Base-by-base conservation (phyloP, 352 stramenopile genomes). In the Globisporangium spinosum region DNA sequence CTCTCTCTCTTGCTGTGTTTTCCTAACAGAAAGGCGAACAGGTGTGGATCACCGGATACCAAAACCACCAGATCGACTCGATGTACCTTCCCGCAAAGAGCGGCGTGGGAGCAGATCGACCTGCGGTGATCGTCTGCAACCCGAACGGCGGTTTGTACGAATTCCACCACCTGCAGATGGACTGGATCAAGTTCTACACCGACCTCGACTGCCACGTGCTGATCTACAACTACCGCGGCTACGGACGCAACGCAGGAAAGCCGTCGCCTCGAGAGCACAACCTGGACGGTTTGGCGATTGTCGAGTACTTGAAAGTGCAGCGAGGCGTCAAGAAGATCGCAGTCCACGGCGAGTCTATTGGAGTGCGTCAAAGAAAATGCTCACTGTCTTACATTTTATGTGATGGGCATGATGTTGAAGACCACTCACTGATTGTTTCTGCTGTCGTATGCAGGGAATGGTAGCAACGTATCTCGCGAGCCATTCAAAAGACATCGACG, bases 161-260 rank as follows among this genome's bases (percentile, higher is more conserved):
- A 70, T 86, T 94, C 43, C 89, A 96, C 64, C 89, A 94, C 64
- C 75, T 96, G 57, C 89, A 96, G 45, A 95, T 93, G 83, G 89
- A 96, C 61, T 96, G 89, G 89, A 81, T 94, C 71, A 86, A 89
- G 68, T 94, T 96, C 58, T 96, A 96, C 68, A 94, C 83, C 0
- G 82, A 91, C 1, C 60, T 92, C 4, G 72, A 87, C 38, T 93
- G 85, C 57, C 78, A 95, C 59, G 83, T 96, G 58, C 76, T 95
- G 13, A 74, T 96, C 45, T 96, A 87, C 69, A 96, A 96, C 71
- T 96, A 96, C 62, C 87, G 89, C 13, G 89, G 89, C 10, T 96
- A 96, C 68, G 89, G 89, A 17, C 83, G 87, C 7, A 91, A 83
- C 62, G 73, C 77, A 49, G 87, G 87, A 12, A 76, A 71, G 20